Percentiles rank a stretch among this genome's conserved stretches.
Conservation (phyloP, 805 yeast genomes). For the Wickerhamomyces ciferrii region DNA sequence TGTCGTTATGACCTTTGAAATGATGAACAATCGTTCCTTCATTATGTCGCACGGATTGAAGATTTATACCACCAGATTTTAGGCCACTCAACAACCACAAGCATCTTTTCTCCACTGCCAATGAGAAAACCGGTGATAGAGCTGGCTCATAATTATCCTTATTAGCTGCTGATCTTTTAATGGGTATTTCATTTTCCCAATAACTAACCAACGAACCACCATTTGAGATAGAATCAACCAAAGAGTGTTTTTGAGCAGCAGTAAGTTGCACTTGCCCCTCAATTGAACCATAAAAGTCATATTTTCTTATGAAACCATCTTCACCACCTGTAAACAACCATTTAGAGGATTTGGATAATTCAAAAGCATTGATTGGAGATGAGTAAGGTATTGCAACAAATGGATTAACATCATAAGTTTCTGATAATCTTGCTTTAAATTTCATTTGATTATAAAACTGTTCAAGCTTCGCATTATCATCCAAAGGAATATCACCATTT, state of each 20-base stretch:
- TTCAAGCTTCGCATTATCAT: constrained; percentile 8
- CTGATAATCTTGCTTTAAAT: constrained; percentile 44
- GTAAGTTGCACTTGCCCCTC: constrained; percentile 86
- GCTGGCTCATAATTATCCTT: constrained; percentile 43
- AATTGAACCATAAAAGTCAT: constrained; percentile 78
- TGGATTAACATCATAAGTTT: constrained; percentile 69
- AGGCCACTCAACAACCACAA: constrained; percentile 83
- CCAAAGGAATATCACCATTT: constrained; percentile 12
- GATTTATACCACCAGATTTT: constrained; percentile 75
- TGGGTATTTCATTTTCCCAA: constrained; percentile 96
- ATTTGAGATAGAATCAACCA: constrained; percentile 78
- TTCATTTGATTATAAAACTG: constrained; percentile 26
- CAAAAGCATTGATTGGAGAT: constrained; percentile 70
- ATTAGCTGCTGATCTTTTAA: constrained; percentile 33
- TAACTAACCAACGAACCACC: constrained; percentile 81
- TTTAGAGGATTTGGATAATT: constrained; percentile 73
- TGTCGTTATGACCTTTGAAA: constrained; percentile 62
- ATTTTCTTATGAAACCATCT: constrained; percentile 89
- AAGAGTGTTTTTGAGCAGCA: constrained; percentile 83
- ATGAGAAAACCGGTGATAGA: constrained; percentile 79
- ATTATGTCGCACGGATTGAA: constrained; percentile 76
- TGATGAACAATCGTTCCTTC: constrained; percentile 83
- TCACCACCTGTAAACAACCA: constrained; percentile 94
- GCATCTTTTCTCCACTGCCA: constrained; percentile 80
- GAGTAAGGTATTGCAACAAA: constrained; percentile 85